Base-by-base conservation (phyloP, 2,329 filamentous ascomycete species). In the Cercospora sp. region DNA sequence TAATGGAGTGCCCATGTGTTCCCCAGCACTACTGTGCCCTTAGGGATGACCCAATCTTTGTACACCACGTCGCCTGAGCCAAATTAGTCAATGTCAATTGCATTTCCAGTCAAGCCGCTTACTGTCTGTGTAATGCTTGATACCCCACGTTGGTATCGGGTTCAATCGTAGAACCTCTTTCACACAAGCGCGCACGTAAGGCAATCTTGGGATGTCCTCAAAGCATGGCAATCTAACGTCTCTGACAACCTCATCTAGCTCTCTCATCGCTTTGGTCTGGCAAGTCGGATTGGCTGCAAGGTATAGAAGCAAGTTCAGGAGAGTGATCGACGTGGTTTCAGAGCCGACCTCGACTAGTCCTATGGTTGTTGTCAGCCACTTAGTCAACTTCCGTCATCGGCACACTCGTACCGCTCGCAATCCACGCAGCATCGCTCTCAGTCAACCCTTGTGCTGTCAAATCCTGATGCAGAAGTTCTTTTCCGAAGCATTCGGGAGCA, bases 81-180 rank as follows among this genome's bases (percentile, higher is more conserved):
- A 10, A 81, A 61, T 84, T 82, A 0, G 81, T 81, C 0, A 73
- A 23, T 18, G 10, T 13, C 42, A 48, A 10, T 12, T 48, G 8
- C 10, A 23, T 2, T 48, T 20, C 1, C 42, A 20, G 42, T 10
- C 18, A 48, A 10, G 18, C 10, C 16, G 13, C 42, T 48, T 23
- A 48, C 45, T 48, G 10, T 48, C 45, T 13, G 45, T 48, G 18
- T 48, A 48, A 9, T 48, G 45, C 20, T 48, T 48, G 45, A 48
- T 1, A 13, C 45, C 45, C 45, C 45, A 48, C 13, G 45, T 48
- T 1, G 45, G 45, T 2, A 60, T 73, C 33, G 75, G 75, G n/a
- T 75, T 64, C 76, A 76, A 78, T 63, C 78, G 70, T 61, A 78
- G 69, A 13, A 71, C 70, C 66, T 78, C 77, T 31, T 77, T 76